These are phyloP conservation scores for Cytospora leucostoma DNA, from an alignment of 2,329 filamentous ascomycete genomes.

Conservation along the genomic window DNA sequence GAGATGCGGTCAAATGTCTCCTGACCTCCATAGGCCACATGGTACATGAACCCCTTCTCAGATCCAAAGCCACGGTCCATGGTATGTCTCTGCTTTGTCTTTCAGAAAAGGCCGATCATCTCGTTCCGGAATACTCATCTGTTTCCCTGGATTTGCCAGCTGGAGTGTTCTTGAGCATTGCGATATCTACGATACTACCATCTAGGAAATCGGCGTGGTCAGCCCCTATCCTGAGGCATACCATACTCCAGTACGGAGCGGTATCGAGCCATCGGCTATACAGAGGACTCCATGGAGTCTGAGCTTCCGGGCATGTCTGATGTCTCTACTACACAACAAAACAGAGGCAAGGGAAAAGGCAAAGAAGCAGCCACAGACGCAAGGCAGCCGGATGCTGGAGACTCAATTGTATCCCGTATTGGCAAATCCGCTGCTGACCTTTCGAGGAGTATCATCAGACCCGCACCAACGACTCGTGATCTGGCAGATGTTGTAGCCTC, in stretches of 20 bases:
- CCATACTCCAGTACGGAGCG: not conserved
- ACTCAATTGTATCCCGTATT: conserved; percentile 28
- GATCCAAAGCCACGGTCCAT: too few species aligned
- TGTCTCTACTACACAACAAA: not conserved
- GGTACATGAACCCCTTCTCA: not conserved
- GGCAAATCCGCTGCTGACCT: conserved; percentile 31
- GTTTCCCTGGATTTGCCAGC: not conserved
- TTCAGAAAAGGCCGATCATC: not conserved
- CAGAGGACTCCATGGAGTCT: conserved; percentile 14
- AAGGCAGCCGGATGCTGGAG: conserved; percentile 2
- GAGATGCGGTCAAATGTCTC: not conserved
- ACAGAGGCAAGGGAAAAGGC: conserved; percentile 20
- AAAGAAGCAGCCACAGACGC: conserved; percentile 20
- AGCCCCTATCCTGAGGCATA: not conserved
- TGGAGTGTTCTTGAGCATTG: not conserved
- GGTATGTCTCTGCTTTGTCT: not conserved
- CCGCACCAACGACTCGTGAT: conserved; percentile 18
- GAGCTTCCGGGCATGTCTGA: not conserved
- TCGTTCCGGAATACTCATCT: not conserved
- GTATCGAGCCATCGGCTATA: not conserved
- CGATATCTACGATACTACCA: not conserved
- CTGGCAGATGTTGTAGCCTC: conserved; percentile 17
- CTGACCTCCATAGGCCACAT: conserved; percentile 3
- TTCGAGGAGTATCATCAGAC: conserved; percentile 32
- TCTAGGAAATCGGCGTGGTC: not conserved